Evolutionary conservation across 2,329 filamentous ascomycete species (phyloP), one percentile per base, ranked within the genome.

Genomic region (Knoxdaviesia proteae): DNA sequence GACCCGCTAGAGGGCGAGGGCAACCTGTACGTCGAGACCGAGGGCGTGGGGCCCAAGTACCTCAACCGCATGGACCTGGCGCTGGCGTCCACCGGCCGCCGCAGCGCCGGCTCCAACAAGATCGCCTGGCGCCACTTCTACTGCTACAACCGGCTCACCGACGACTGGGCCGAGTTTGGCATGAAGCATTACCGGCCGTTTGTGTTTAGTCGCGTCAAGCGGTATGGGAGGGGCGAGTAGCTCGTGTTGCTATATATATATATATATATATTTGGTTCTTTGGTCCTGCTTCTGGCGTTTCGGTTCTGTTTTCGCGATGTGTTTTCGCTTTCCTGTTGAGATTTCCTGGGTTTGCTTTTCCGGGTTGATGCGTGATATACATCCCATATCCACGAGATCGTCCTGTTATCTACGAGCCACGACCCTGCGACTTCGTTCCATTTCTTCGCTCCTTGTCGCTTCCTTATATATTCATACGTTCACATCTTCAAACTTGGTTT

Each of bases 41-140:
- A 92, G 54, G 87, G 87, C 11, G 77, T 77, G 1, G 72, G 72
- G 9, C 59, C 61, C 11, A 84, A 86, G 59, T 96, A 96, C 59
- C 72, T 78, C 47, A 94, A 90, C 57, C 73, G 79, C 39, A 79
- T 96, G 73, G 77, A 88, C 46, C 59, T 98, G 32, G 66, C 71
- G 5, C 56, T 96, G 32, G 73, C 74, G 1, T 76, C 68, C 48
- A 72, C 77, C 0, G 69, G 73, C 8, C 71, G 68, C 48, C 69
- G 68, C 0, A 43, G 38, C 20, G 62, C 65, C 1, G 74, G 76
- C 54, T 94, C 92, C 53, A 94, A 88, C 47, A 94, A 92, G 60
- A 61, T 98, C 41, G 62, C 66, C 0, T 98, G 90, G 88, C 80
- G 80, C 52, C 80, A 81, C 1, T 94, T 87, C 56, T 93, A 84